Percentiles rank a stretch among this genome's conserved stretches.
Conservation (phyloP, 2,329 filamentous ascomycete species). For the Stagonosporopsis chrysanthemi region DNA sequence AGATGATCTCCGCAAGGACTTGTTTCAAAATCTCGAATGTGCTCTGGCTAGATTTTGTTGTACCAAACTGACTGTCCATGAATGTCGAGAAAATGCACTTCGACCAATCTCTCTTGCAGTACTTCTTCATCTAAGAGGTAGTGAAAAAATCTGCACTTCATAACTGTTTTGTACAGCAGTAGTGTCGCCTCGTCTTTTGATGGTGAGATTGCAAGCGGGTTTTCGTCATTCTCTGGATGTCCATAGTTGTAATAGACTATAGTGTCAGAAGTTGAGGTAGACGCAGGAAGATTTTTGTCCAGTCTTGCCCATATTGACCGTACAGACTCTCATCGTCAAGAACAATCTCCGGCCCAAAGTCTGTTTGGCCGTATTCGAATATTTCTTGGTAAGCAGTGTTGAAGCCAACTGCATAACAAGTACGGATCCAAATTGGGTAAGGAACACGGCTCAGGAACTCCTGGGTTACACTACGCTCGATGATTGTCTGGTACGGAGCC, state of each 20-base stretch:
- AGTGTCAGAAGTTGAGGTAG: background rate
- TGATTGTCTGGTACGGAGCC: background rate
- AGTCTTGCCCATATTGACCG: background rate
- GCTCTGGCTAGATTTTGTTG: background rate
- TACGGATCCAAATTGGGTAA: slow-evolving; percentile 3
- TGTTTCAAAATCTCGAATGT: background rate
- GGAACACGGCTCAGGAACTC: background rate
- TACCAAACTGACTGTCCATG: background rate
- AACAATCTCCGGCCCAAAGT: background rate
- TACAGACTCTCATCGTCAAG: background rate
- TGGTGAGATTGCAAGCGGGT: background rate
- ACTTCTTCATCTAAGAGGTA: background rate
- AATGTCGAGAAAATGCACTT: background rate
- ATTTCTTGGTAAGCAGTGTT: background rate
- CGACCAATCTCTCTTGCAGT: background rate
- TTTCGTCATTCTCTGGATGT: background rate
- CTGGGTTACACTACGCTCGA: background rate
- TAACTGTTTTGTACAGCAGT: background rate
- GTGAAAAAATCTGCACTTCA: background rate
- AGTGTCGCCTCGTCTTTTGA: background rate
- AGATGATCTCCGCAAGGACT: background rate
- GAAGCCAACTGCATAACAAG: background rate
- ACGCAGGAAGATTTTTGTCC: slow-evolving; percentile 1
- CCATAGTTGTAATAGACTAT: background rate
- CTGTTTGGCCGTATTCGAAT: background rate